Conservation (phyloP, 768 basidiomycete genomes). For the Sporobolomyces pararoseus region DNA sequence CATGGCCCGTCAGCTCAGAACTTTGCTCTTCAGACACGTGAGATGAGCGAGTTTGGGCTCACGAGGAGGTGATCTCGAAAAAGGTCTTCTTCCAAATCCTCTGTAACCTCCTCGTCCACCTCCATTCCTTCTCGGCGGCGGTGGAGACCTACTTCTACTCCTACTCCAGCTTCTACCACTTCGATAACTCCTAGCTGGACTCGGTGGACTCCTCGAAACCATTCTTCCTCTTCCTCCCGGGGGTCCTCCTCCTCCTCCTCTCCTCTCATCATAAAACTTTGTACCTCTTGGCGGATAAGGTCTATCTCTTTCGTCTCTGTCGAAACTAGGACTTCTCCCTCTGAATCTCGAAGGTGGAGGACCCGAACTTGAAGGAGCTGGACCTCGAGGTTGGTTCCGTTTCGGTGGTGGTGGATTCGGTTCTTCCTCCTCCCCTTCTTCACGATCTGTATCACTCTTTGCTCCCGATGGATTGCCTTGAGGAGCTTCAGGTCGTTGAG, state of each 20-base stretch:
- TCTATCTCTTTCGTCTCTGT: conserved; percentile 12
- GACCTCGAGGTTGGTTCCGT: background rate
- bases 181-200: conserved; percentile 21
- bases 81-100: conserved; percentile 2
- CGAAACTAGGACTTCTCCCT: conserved; percentile 17
- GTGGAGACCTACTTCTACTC: conserved; percentile 20
- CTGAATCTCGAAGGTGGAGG: background rate
- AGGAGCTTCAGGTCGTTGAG: conserved; percentile 1
- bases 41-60: too few relatives aligned
- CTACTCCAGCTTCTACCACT: conserved; percentile 31
- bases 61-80: conserved; percentile 35
- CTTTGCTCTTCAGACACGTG: too few relatives aligned
- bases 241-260: background rate
- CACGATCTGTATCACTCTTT: conserved; percentile 18
- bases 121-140: background rate
- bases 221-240: conserved; percentile 9
- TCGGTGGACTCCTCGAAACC: conserved; percentile 20
- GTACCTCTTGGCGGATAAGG: background rate
- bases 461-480: background rate
- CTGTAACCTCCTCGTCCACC: background rate
- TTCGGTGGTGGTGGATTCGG: background rate
- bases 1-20: too few relatives aligned
- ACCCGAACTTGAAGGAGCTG: background rate
- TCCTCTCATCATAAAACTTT: conserved; percentile 7
- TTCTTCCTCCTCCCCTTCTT: conserved; percentile 37